phyloP scores from a whole-genome alignment of 2,329 filamentous ascomycete genomes.

The Chalaropsis thielavioides region DNA sequence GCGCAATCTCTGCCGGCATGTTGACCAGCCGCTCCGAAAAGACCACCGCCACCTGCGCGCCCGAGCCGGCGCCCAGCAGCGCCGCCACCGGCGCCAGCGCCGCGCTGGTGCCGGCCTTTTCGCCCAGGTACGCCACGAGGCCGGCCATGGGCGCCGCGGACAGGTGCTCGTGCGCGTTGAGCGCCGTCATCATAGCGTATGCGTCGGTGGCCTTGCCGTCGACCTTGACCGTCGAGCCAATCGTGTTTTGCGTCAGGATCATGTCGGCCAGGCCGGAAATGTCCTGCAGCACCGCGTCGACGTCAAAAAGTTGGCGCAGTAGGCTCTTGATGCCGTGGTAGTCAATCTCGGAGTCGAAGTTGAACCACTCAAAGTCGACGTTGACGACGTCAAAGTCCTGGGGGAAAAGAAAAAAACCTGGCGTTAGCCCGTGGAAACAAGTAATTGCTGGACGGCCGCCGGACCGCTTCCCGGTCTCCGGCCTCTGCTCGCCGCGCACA shows the following conservation, averaged over 20 bases:
- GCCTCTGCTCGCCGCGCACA: no score
- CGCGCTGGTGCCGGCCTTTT: conserved; percentile 41
- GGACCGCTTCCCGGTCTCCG: no score
- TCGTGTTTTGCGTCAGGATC: conserved; percentile 69
- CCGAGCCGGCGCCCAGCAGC: conserved; percentile 21
- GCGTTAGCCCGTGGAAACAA: no score
- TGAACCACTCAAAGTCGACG: conserved; percentile 98
- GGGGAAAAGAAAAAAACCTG: no score
- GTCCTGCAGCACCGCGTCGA: conserved; percentile 73
- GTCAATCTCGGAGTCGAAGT: conserved; percentile 75
- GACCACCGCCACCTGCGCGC: conserved; percentile 61
- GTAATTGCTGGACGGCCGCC: no score
- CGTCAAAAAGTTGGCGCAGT: conserved; percentile 80
- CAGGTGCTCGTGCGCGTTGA: conserved; percentile 70
- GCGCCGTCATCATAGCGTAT: conserved; percentile 77
- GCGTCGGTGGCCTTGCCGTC: conserved; percentile 86
- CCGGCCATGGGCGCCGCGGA: conserved; percentile 58
- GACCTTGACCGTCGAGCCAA: conserved; percentile 94
- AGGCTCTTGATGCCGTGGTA: conserved; percentile 91
- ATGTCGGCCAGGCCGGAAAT: conserved; percentile 75
- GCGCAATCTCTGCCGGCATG: conserved; percentile 83
- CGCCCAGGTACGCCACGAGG: conserved; percentile 55
- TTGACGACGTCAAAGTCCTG: conserved; percentile 85
- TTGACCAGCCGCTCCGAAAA: conserved; percentile 93
- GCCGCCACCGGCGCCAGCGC: conserved; percentile 30